phyloP scores from a whole-genome alignment of 2,329 filamentous ascomycete species.

The Microsporum canis region DNA sequence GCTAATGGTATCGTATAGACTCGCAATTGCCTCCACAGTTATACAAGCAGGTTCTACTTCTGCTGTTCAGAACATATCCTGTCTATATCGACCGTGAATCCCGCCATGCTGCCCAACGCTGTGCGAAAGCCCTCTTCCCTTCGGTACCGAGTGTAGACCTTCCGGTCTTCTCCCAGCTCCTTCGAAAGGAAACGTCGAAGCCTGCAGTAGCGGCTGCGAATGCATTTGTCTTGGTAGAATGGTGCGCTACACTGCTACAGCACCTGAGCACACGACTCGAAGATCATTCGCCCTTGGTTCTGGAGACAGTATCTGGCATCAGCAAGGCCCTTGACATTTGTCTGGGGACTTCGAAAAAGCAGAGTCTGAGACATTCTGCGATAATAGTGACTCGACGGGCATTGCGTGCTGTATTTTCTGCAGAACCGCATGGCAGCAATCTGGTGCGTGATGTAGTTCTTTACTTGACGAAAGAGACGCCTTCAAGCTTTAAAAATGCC shows the following conservation, averaged over 20 bases:
- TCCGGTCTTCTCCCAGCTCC: constrained; percentile 51
- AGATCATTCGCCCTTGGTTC: constrained; percentile 45
- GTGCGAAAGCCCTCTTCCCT: constrained; percentile 57
- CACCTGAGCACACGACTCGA: constrained; percentile 52
- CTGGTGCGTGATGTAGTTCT: constrained; percentile 53
- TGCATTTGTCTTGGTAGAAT: constrained; percentile 82
- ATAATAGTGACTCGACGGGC: constrained; percentile 68
- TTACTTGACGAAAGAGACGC: constrained; percentile 56
- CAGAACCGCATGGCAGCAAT: constrained; percentile 47
- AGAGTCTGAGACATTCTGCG: constrained; percentile 59
- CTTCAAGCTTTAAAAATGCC: constrained; percentile 57
- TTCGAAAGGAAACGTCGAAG: constrained; percentile 66
- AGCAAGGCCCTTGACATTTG: constrained; percentile 70
- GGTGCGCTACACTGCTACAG: constrained; percentile 71
- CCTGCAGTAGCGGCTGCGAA: constrained; percentile 63
- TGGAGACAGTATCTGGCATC: constrained; percentile 56
- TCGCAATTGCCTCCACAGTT: constrained; percentile 24
- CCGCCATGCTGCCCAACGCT: constrained; percentile 69
- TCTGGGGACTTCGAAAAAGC: constrained; percentile 52
- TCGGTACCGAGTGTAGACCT: constrained; percentile 41
- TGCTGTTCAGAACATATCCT: constrained; percentile 78
- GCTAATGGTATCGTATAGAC: constrained; percentile 17
- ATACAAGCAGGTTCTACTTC: constrained; percentile 45
- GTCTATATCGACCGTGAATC: constrained; percentile 79
- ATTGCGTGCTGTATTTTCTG: constrained; percentile 60